Base-by-base conservation (phyloP, 768 basidiomycete genomes). In the Amanita fuliginea region DNA sequence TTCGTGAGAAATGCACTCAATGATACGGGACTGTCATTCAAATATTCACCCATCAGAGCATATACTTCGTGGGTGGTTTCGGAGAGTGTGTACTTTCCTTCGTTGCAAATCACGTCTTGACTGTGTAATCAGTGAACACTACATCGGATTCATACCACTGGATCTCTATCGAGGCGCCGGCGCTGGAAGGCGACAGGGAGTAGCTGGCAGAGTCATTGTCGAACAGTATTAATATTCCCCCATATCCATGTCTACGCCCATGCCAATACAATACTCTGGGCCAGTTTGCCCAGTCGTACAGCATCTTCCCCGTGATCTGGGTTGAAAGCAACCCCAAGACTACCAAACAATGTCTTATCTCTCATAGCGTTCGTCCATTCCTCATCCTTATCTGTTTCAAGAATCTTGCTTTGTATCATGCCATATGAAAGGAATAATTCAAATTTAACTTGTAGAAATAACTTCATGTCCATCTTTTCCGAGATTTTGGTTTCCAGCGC, bases 51-150 rank as follows among this genome's bases (percentile, higher is more conserved):
- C n/a, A 42, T 18, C 56, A 76, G 76, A 65, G 62, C 28, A 61
- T 78, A 16, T 76, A 78, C 55, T 78, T 70, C 46, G 74, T 78
- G 4, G 76, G 76, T 10, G 76, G 76, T 3, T 77, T 78, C 55
- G 75, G 75, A 34, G 69, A 64, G 71, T 72, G 53, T 47, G 71
- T 61, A 19, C 4, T 6, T 11, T 30, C 11, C 11, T 30, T 28
- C 6, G 18, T 24, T 7, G 21, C 18, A 28, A 6, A 22, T 21
- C 18, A 8, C 11, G 21, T 21, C 10, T 26, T 14, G n/a, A 49
- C 4, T 47, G 10, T 42, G 44, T 40, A 9, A 41, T 47, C 51
- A 72, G 71, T 53, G 60, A 64, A 46, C 75, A 77, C 52, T 77
- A 70, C 56, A 77, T 77, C 46, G 75, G 76, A 2, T 70, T 70